Evolutionary conservation across 164 flowering plant species (phyloP).

Genomic region (Hamamelis virginiana): DNA sequence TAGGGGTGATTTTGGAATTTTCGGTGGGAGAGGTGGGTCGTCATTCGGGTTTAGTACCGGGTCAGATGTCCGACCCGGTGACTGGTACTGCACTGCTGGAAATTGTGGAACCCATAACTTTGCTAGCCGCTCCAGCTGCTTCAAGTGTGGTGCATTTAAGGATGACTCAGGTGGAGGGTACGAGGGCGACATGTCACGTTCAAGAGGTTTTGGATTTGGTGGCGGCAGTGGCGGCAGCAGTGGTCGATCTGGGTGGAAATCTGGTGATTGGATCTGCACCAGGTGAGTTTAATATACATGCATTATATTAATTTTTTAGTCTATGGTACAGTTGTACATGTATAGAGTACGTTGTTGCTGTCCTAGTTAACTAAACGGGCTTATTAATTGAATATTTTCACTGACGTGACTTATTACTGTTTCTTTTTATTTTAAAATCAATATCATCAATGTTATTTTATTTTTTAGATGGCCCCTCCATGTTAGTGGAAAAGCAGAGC

Average conservation of each 20-base stretch:
- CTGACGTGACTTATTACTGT: too few species aligned
- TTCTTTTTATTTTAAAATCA: too few species aligned
- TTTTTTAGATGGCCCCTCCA: too few species aligned
- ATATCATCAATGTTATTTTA: too few species aligned
- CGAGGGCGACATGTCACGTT: slow-evolving; percentile 39
- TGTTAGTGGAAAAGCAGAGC: too few species aligned
- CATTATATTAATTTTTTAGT: background rate
- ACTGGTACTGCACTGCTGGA: slow-evolving; percentile 85
- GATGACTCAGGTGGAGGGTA: slow-evolving; percentile 52
- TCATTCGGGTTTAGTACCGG: slow-evolving; percentile 62
- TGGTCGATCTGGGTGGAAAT: slow-evolving; percentile 77
- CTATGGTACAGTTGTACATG: too few species aligned
- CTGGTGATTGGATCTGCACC: slow-evolving; percentile 97
- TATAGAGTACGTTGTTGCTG: too few species aligned
- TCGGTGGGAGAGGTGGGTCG: slow-evolving; percentile 40
- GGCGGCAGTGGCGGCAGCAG: slow-evolving; percentile 28
- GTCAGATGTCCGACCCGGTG: slow-evolving; percentile 95
- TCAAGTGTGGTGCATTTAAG: slow-evolving; percentile 90
- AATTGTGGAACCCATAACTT: slow-evolving; percentile 95
- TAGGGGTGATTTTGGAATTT: slow-evolving; percentile 44
- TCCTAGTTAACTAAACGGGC: too few species aligned
- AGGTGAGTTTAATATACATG: slow-evolving; percentile 46
- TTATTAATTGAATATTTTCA: too few species aligned
- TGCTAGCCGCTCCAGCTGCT: slow-evolving; percentile 97
- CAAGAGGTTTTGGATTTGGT: slow-evolving; percentile 37